These are phyloP conservation scores for Pseudogymnoascus sp. DNA, from an alignment of 2,329 filamentous ascomycete species.

Conservation along the genomic window DNA sequence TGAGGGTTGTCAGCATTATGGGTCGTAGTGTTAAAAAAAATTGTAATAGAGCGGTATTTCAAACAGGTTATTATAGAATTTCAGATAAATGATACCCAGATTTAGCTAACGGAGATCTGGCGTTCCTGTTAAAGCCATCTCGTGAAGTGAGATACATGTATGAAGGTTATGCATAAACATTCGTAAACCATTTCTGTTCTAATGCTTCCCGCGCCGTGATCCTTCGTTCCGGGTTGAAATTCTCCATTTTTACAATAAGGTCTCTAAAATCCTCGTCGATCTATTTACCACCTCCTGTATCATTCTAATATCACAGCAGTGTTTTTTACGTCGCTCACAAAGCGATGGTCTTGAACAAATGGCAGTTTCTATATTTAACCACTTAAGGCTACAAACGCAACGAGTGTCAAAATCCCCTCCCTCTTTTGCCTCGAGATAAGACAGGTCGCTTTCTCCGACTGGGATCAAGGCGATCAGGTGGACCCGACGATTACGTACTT, in stretches of 20 bases:
- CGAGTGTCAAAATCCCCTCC: not conserved
- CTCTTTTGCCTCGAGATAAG: not conserved
- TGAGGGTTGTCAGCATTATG: too few relatives aligned
- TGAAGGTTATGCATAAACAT: not conserved
- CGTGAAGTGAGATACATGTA: not conserved
- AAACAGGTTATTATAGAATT: not conserved
- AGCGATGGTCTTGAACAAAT: not conserved
- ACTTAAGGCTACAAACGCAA: not conserved
- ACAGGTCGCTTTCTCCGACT: not conserved
- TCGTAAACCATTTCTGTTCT: not conserved
- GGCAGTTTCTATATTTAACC: not conserved
- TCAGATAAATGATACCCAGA: not conserved
- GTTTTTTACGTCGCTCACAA: not conserved
- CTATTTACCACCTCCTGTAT: not conserved
- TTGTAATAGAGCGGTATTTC: not conserved
- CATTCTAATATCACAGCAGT: not conserved
- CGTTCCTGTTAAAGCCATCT: not conserved
- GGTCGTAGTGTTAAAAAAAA: too few relatives aligned
- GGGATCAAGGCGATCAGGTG: not conserved
- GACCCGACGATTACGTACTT: not conserved
- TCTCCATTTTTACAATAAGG: not conserved
- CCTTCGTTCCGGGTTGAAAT: not conserved
- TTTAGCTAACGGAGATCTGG: not conserved
- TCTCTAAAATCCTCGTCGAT: not conserved
- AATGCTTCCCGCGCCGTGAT: not conserved